Base-by-base conservation (phyloP, 1,284 basidiomycete genomes). In the Veloboletus limbatus region DNA sequence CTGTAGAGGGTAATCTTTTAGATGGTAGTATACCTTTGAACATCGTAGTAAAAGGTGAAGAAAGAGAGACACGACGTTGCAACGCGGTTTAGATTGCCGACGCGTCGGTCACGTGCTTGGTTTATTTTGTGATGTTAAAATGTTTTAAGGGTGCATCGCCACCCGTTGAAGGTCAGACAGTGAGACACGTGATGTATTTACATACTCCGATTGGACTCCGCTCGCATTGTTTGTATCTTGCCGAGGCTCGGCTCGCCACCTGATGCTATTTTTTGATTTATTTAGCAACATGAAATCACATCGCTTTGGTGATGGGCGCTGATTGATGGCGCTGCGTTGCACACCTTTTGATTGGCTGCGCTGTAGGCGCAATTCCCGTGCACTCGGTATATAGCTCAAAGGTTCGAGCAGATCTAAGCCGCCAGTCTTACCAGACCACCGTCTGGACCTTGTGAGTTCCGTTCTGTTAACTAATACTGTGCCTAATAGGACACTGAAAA, bases 1-100 rank as follows among this genome's bases (percentile, higher is more conserved):
- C 85, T 3, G 76, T 67, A 24, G 80, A 78, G 24, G 79, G 69
- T 43, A 80, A 59, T 56, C 85, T 74, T 63, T 81, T 79, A 4
- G 78, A 75, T 9, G 83, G 82, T 32, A 88, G 69, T 49, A 88
- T 86, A 54, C 76, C 76, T 68, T 86, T 88, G 71, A 88, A 88
- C 85, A 88, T 88, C 18, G 45, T 49, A 20, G 51, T 44, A 36
- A 37, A 41, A 45, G 18, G 3, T 28, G 45, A 48, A 46, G 16
- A 41, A 45, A n/a, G n/a, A n/a, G 35, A 22, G 20, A 17, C 8
- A 30, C 8, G 20, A 30, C 21, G 38, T 33, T 26, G 48, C 38
- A 35, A 21, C 58, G 40, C 65, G 63, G 63, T 68, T 68, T 52
- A 48, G 49, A 50, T 65, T 54, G 30, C 32, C 24, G 62, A 54